A percentile compares a stretch with the other conserved stretches of the same genome.
phyloP scores from a whole-genome alignment of 768 basidiomycete species.

The Mycena rosella region DNA sequence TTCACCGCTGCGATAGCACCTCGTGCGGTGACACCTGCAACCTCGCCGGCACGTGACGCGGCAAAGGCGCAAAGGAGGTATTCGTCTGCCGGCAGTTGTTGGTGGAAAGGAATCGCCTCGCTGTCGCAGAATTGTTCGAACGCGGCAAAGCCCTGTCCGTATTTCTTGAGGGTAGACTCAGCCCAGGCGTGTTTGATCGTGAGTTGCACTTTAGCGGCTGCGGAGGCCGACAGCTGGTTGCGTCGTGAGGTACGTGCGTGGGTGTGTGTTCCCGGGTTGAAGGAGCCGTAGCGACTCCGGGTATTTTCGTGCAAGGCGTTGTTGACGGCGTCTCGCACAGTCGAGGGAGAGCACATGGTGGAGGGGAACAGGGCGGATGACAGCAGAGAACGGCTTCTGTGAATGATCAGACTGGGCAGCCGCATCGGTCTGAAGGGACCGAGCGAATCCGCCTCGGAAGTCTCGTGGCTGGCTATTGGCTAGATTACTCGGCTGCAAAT shows the following conservation, averaged over 20 bases:
- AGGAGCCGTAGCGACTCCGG: not conserved
- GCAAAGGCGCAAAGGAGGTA: conserved; percentile 31
- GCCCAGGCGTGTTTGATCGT: conserved; percentile 18
- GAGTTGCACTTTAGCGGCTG: not conserved
- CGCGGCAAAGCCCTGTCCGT: not conserved
- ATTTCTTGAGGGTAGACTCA: conserved; percentile 24
- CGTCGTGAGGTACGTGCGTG: not conserved
- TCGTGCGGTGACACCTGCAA: not conserved
- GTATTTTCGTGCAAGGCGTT: not conserved
- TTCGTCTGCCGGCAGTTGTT: conserved; percentile 20
- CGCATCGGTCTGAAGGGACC: too few relatives aligned
- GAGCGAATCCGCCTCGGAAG: too few relatives aligned
- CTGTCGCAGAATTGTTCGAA: conserved; percentile 26
- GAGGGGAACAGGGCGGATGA: too few relatives aligned
- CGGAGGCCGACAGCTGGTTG: not conserved
- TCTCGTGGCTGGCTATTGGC: too few relatives aligned
- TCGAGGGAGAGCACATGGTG: too few relatives aligned
- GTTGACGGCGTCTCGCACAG: not conserved
- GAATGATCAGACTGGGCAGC: too few relatives aligned
- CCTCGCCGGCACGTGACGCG: not conserved
- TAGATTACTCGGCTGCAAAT: too few relatives aligned
- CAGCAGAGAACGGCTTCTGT: too few relatives aligned
- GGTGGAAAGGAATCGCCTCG: not conserved
- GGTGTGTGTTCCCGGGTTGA: not conserved
- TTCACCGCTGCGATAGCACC: conserved; percentile 12